Conservation (phyloP, 257 asterid species). For the Petrea volubilis region DNA sequence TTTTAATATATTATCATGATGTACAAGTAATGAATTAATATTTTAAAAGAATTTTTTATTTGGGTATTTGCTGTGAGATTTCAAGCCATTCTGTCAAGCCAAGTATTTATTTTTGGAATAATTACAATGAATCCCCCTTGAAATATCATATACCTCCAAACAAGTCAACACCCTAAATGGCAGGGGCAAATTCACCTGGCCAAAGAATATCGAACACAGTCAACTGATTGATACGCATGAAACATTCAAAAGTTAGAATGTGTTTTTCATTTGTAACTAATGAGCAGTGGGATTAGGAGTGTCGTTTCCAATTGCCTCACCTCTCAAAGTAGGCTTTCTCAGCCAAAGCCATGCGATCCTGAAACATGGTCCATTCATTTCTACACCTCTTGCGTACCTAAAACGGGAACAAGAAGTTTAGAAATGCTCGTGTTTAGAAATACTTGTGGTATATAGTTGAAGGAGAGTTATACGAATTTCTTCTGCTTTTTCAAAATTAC, state of each 20-base stretch:
- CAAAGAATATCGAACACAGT: background rate
- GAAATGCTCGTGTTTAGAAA: too few species aligned
- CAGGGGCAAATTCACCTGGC: background rate
- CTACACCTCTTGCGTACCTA: conserved; percentile 88
- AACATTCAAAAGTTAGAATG: background rate
- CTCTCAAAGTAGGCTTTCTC: conserved; percentile 65
- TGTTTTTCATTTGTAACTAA: conserved; percentile 14
- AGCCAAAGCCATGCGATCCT: conserved; percentile 67
- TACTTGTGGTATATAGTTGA: background rate
- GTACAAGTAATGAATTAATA: too few species aligned
- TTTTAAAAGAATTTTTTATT: too few species aligned
- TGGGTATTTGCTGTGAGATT: too few species aligned
- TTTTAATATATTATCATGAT: background rate
- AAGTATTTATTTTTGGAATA: too few species aligned
- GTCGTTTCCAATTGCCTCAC: conserved; percentile 69
- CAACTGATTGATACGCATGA: background rate
- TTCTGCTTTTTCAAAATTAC: too few species aligned
- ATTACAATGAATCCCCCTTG: too few species aligned
- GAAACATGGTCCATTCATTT: conserved; percentile 81
- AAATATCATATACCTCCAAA: too few species aligned
- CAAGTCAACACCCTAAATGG: background rate
- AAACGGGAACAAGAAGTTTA: background rate
- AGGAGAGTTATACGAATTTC: background rate
- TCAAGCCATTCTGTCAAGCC: too few species aligned
- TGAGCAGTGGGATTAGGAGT: conserved; percentile 64